phyloP scores from a whole-genome alignment of 495 filamentous ascomycete species.

The Talaromyces ruber region DNA sequence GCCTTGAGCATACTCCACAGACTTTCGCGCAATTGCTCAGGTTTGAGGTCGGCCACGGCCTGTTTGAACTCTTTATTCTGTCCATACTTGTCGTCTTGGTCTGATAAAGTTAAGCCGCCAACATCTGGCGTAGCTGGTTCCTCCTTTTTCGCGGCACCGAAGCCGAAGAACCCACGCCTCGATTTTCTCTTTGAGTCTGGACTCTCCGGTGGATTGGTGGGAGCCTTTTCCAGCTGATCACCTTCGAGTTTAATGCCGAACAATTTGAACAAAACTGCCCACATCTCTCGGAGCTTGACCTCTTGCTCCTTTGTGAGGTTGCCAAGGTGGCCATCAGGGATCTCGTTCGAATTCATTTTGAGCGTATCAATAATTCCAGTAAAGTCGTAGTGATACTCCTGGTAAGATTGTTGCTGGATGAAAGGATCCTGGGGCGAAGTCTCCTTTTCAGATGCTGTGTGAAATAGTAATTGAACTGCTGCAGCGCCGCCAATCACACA shows the following conservation, averaged over 20 bases:
- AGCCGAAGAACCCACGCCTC: conserved; percentile 49
- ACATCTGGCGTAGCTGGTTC: conserved; percentile 42
- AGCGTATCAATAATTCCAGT: conserved; percentile 35
- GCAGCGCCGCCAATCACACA: conserved; percentile 1
- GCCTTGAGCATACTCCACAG: conserved; percentile 97
- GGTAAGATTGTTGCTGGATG: conserved; percentile 1
- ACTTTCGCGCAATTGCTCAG: conserved; percentile 68
- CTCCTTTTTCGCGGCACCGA: conserved; percentile 50
- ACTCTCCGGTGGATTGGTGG: conserved; percentile 14
- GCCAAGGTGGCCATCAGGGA: conserved; percentile 68
- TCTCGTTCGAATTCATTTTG: conserved; percentile 29
- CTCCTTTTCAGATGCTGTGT: neutral
- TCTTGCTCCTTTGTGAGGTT: conserved; percentile 86
- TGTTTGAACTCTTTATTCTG: conserved; percentile 80
- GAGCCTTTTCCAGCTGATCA: conserved; percentile 19
- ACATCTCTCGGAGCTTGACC: conserved; percentile 79
- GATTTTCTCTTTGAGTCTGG: conserved; percentile 60
- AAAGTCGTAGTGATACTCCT: conserved; percentile 14
- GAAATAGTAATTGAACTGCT: neutral
- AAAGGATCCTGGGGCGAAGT: neutral
- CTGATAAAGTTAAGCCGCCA: conserved; percentile 31
- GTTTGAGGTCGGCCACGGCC: conserved; percentile 62
- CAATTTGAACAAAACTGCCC: conserved; percentile 67
- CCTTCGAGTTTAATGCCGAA: conserved; percentile 54
- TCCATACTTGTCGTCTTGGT: conserved; percentile 85